A percentile compares a stretch with the other conserved stretches of the same genome.
These are phyloP conservation scores for Eucalyptus regnans DNA, from an alignment of 345 rosid species.

Conservation along the genomic window DNA sequence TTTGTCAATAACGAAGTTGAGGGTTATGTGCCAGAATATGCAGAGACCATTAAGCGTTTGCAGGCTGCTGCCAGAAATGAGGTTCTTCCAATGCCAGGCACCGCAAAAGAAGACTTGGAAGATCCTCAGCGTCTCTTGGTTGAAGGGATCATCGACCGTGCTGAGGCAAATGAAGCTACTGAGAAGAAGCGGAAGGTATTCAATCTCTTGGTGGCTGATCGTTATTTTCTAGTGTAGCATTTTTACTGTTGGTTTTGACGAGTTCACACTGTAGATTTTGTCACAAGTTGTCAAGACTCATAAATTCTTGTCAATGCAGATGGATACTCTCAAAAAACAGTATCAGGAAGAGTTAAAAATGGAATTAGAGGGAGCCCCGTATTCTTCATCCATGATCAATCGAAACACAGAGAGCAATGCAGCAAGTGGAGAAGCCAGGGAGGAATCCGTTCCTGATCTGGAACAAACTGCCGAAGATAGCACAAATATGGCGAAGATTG, in stretches of 20 bases:
- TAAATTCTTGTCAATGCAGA: constrained; percentile 30
- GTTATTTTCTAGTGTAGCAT: background rate
- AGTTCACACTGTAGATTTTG: background rate
- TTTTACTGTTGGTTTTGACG: background rate
- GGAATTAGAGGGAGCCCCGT: constrained; percentile 37
- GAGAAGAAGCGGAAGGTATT: constrained; percentile 49
- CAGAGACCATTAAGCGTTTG: constrained; percentile 59
- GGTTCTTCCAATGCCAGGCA: constrained; percentile 81
- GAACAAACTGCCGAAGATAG: constrained; percentile 30
- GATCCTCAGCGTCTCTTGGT: constrained; percentile 65
- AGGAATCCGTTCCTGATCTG: constrained; percentile 19
- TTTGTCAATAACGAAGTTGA: constrained; percentile 85
- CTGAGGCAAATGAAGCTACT: constrained; percentile 76
- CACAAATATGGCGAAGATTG: constrained; percentile 11
- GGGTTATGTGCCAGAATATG: constrained; percentile 89
- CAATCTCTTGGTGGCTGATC: background rate
- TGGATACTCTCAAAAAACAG: constrained; percentile 61
- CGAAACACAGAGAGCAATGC: constrained; percentile 1
- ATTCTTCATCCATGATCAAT: constrained; percentile 4
- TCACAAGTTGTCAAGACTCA: background rate
- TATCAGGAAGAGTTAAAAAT: constrained; percentile 70
- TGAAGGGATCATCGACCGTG: constrained; percentile 56
- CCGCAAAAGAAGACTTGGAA: constrained; percentile 57
- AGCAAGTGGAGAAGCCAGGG: constrained; percentile 9
- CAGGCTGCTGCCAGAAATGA: constrained; percentile 76